Conservation (phyloP, 768 basidiomycete genomes). For the Tulasnella sp. region DNA sequence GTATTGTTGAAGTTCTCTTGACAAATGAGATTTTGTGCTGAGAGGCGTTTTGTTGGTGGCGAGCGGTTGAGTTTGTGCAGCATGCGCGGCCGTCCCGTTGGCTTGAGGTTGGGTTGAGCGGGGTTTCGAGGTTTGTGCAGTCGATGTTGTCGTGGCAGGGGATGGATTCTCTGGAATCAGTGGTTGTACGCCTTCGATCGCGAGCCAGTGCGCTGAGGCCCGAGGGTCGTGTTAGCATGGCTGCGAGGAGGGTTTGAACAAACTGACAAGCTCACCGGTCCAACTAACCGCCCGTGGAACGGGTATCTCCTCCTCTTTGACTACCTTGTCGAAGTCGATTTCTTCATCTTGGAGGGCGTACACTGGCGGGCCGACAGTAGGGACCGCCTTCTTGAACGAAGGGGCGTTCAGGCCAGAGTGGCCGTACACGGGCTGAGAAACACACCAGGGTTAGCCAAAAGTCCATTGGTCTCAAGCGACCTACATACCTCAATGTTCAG, state of each 20-base stretch:
- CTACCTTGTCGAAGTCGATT: constrained; percentile 88
- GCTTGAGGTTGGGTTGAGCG: constrained; percentile 31
- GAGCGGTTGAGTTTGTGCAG: constrained; percentile 27
- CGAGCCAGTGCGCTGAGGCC: constrained; percentile 84
- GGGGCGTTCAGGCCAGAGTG: constrained; percentile 65
- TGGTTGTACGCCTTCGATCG: constrained; percentile 96
- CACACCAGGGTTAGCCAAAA: background rate
- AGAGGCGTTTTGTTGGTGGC: constrained; percentile 29
- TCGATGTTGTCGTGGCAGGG: constrained; percentile 22
- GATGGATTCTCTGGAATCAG: constrained; percentile 94
- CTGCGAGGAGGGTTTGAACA: background rate
- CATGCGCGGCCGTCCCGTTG: background rate
- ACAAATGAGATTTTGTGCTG: constrained; percentile 46
- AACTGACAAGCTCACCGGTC: constrained; percentile 43
- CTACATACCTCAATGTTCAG: constrained; percentile 75
- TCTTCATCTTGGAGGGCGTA: constrained; percentile 97
- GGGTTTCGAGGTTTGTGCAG: background rate
- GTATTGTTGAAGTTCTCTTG: constrained; percentile 90
- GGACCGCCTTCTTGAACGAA: constrained; percentile 50
- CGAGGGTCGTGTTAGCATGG: background rate
- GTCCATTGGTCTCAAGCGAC: background rate
- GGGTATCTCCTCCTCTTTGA: constrained; percentile 80
- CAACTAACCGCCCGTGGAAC: constrained; percentile 78
- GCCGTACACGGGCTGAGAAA: constrained; percentile 69
- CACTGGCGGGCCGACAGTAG: constrained; percentile 54